Conservation (phyloP, 176 grass and related monocot genomes). For the Calamus simplicifolius region DNA sequence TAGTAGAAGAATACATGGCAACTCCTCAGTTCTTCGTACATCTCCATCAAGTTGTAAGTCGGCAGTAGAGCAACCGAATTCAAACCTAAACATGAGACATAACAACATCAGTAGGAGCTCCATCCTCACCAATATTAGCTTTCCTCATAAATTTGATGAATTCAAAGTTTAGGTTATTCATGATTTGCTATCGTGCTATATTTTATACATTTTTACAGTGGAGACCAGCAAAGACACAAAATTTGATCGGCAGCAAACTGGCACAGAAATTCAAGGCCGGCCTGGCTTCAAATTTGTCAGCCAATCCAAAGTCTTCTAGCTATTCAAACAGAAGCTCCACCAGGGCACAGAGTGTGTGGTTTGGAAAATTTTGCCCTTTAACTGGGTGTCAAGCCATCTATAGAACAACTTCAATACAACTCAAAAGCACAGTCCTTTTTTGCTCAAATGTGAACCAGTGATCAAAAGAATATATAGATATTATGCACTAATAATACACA, state of each 20-base stretch:
- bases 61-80: too few relatives aligned
- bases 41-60: too few relatives aligned
- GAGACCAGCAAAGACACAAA: slow-evolving; percentile 83
- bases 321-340: slow-evolving; percentile 47
- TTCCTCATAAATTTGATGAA: too few relatives aligned
- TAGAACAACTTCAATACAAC: slow-evolving; percentile 28
- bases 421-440: slow-evolving; percentile 12
- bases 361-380: slow-evolving; percentile 58
- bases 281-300: slow-evolving; percentile 36
- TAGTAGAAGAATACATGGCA: too few relatives aligned
- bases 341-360: slow-evolving; percentile 58
- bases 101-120: too few relatives aligned
- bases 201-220: slow-evolving; percentile 43
- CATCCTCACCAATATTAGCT: too few relatives aligned
- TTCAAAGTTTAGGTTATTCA: too few relatives aligned
- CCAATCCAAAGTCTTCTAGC: slow-evolving; percentile 34
- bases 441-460: slow-evolving; percentile 41
- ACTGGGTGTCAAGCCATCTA: slow-evolving; percentile 44
- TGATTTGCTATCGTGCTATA: too few relatives aligned
- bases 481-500: not conserved
- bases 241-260: slow-evolving; percentile 77
- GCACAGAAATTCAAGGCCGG: slow-evolving; percentile 91
- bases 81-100: too few relatives aligned
- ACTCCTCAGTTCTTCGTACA: too few relatives aligned
- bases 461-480: slow-evolving; percentile 14